Base-by-base conservation (phyloP, 305 asterid genomes). In the Fraxinus sp. region DNA sequence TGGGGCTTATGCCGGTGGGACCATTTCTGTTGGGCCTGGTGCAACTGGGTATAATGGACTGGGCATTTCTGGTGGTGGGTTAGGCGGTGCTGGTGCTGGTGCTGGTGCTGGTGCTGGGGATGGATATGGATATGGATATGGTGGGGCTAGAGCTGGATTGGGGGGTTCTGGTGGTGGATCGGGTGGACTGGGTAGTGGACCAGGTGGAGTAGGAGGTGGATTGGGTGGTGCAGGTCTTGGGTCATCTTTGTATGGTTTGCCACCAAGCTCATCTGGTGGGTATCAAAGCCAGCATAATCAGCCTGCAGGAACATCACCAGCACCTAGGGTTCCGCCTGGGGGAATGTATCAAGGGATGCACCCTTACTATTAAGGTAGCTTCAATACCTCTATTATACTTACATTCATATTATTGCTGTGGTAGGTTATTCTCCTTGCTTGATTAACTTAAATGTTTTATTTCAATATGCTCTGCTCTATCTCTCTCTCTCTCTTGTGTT, bases 351-450 rank as follows among this genome's bases (percentile, higher is more conserved):
- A 86, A 87, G 95, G 97, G 83, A 84, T 85, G 89, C 92, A 86
- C 75, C 95, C 90, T 81, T 91, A 91, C 85, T 93, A 92, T 83
- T 94, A 87, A 92, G 98, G 98, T 92, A 89, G 30, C 59, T 77
- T 77, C 82, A 62, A 57, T 77, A 78, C 86, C 36, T 71, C 36
- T 16, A 79, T 52, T 75, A 41, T 75, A 1, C 16, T 18, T 59
- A 81, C 6, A n/a, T 71, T 77, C 16, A 46, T 85, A 33, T 9
- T 9, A 6, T 80, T 82, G 37, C 10, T 70, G 76, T 77, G 82
- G 24, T 49, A 77, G 76, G 74, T 37, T 57, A 28, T 77, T 46
- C 26, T 70, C 24, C n/a, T 39, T 32, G 43, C 68, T 43, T 43
- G 64, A 59, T 62, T 79, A 3, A 86, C 26, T 62, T 7, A 36